Evolutionary conservation across 306 rosid species (phyloP).

Genomic region (Cicer bijugum): DNA sequence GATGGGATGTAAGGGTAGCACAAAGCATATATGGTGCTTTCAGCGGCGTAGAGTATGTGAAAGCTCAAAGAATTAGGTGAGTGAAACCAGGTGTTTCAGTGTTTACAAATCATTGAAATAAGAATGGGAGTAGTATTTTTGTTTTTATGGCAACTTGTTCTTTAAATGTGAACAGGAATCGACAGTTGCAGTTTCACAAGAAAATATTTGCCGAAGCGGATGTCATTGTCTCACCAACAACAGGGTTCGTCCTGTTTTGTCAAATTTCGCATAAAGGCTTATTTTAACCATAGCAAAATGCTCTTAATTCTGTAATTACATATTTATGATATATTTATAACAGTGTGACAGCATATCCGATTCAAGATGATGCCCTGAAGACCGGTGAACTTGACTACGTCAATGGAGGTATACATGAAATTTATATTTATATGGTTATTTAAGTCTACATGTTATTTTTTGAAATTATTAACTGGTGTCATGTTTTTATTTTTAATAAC

Average conservation of each 20-base stretch:
- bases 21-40: constrained; percentile 78
- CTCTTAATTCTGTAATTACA: not conserved
- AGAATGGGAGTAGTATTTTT: not conserved
- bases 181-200: constrained; percentile 80
- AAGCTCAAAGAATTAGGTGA: constrained; percentile 88
- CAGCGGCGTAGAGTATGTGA: constrained; percentile 78
- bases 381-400: constrained; percentile 97
- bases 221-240: constrained; percentile 90
- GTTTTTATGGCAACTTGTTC: not conserved
- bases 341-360: constrained; percentile 92
- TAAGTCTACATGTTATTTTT: not conserved
- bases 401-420: constrained; percentile 74
- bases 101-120: constrained; percentile 1
- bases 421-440: constrained; percentile 8
- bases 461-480: not conserved
- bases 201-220: constrained; percentile 76
- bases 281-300: not conserved
- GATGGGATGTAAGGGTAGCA: constrained; percentile 94
- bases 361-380: constrained; percentile 72
- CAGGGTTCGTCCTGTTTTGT: constrained; percentile 59
- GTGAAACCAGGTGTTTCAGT: not conserved
- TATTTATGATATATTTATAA: constrained; percentile 33
- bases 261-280: constrained; percentile 32
- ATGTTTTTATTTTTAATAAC: constrained; percentile 15
- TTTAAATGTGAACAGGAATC: constrained; percentile 62